A percentile compares a stretch with the other conserved stretches of the same genome.
phyloP scores from a whole-genome alignment of 179 eudicot species.

The Silene noctiflora region DNA sequence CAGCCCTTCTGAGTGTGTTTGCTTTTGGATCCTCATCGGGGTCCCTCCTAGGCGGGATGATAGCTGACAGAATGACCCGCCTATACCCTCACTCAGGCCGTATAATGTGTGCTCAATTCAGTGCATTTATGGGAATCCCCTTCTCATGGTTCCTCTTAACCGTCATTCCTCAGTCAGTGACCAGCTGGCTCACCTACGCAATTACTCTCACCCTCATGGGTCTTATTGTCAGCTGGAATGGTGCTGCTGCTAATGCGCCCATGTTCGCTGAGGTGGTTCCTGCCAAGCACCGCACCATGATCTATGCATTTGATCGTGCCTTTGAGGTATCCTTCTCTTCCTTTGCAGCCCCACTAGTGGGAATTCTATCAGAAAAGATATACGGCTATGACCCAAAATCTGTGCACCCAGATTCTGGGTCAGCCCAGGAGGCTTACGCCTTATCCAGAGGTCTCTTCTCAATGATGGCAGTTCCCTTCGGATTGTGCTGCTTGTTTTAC shows the following conservation, averaged over 20 bases:
- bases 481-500: conserved; percentile 79
- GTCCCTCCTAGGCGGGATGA: conserved; percentile 67
- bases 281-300: conserved; percentile 83
- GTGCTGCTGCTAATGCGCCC: conserved; percentile 73
- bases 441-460: conserved; percentile 75
- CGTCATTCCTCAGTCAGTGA: conserved; percentile 61
- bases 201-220: conserved; percentile 81
- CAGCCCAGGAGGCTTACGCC: conserved; percentile 65
- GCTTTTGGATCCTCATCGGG: conserved; percentile 73
- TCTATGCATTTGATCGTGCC: conserved; percentile 92
- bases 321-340: conserved; percentile 89
- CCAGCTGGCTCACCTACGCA: conserved; percentile 51
- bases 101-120: conserved; percentile 86
- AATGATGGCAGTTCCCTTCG: conserved; percentile 92
- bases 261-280: conserved; percentile 97
- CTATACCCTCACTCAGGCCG: conserved; percentile 70
- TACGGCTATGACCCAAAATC: conserved; percentile 75
- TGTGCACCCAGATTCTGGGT: conserved; percentile 52
- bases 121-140: conserved; percentile 91
- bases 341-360: conserved; percentile 90
- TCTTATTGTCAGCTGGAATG: conserved; percentile 82
- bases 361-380: conserved; percentile 79
- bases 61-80: conserved; percentile 62
- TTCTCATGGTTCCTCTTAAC: conserved; percentile 75
- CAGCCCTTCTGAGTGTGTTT: conserved; percentile 69